Evolutionary conservation across 805 yeast genomes (phyloP).

Genomic region (Lachancea thermotolerans): DNA sequence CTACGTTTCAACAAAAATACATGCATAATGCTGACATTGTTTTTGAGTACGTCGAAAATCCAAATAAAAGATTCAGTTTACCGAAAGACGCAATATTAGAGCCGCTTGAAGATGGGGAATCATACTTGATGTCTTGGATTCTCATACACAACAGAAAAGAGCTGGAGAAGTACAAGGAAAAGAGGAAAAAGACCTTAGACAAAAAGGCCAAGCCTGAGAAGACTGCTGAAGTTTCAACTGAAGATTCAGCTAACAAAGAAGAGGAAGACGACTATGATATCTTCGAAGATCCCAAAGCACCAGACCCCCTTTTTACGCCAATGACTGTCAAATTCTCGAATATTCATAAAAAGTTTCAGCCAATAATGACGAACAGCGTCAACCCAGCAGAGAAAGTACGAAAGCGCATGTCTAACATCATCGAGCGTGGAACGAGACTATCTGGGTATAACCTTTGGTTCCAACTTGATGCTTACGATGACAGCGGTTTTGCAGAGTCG

Average conservation of each 20-base stretch:
- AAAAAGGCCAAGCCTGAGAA: slow-evolving; percentile 11
- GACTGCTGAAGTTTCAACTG: slow-evolving; percentile 15
- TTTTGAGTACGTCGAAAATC: slow-evolving; percentile 78
- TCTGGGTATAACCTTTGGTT: slow-evolving; percentile 72
- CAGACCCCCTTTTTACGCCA: slow-evolving; percentile 44
- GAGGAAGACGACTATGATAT: slow-evolving; percentile 13
- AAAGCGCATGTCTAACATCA: slow-evolving; percentile 51
- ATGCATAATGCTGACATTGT: slow-evolving; percentile 63
- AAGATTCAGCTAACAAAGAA: neutral
- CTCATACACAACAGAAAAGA: slow-evolving; percentile 29
- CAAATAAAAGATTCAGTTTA: slow-evolving; percentile 62
- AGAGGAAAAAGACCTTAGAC: slow-evolving; percentile 13
- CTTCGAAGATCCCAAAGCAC: slow-evolving; percentile 33
- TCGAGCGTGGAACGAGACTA: slow-evolving; percentile 53
- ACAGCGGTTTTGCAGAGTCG: slow-evolving; percentile 58
- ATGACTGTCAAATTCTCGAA: slow-evolving; percentile 57
- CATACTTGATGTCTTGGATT: slow-evolving; percentile 29
- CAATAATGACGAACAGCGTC: slow-evolving; percentile 62
- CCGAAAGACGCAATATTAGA: slow-evolving; percentile 79
- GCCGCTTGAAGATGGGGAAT: slow-evolving; percentile 25
- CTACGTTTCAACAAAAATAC: slow-evolving; percentile 73
- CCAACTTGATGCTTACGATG: slow-evolving; percentile 69
- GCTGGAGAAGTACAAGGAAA: slow-evolving; percentile 18
- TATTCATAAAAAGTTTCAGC: slow-evolving; percentile 60
- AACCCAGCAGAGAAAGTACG: slow-evolving; percentile 49